Evolutionary conservation across 2,329 filamentous ascomycete genomes (phyloP).

Genomic region (Scedosporium boydii): DNA sequence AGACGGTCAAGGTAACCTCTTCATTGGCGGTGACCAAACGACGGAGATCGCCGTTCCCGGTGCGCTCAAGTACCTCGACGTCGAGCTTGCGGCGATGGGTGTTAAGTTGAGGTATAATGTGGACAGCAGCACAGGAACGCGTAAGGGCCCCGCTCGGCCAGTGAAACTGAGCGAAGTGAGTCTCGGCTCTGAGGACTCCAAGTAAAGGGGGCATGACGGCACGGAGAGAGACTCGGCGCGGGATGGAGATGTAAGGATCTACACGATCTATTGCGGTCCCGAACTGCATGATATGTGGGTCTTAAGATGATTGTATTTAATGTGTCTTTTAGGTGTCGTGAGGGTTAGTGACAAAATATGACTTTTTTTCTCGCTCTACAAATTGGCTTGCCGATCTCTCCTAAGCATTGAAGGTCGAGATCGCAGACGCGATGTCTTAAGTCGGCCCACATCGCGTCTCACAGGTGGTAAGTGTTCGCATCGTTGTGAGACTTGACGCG

Average conservation of each 20-base stretch:
- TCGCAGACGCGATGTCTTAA: background rate
- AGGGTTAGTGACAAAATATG: background rate
- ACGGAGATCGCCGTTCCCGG: conserved; percentile 88
- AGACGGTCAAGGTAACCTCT: conserved; percentile 76
- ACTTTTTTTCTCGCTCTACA: background rate
- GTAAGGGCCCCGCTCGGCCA: conserved; percentile 39
- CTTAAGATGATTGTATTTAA: background rate
- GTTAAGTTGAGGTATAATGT: conserved; percentile 79
- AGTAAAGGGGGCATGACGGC: background rate
- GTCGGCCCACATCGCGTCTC: background rate
- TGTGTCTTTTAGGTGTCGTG: background rate
- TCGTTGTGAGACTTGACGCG: conserved; percentile 1
- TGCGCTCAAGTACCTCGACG: conserved; percentile 86
- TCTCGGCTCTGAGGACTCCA: conserved; percentile 1
- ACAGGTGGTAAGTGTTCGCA: background rate
- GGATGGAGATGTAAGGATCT: background rate
- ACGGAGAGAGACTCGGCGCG: background rate
- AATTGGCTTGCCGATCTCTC: background rate
- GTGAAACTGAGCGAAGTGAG: conserved; percentile 17
- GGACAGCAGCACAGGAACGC: conserved; percentile 54
- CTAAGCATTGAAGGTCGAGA: background rate
- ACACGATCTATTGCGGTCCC: too few relatives aligned
- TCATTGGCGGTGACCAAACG: conserved; percentile 82
- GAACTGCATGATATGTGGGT: background rate
- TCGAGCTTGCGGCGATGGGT: conserved; percentile 93